Evolutionary conservation across 768 basidiomycete genomes (phyloP), one percentile per base, ranked within the genome.

Genomic region (Symmetrospora coprosmae): DNA sequence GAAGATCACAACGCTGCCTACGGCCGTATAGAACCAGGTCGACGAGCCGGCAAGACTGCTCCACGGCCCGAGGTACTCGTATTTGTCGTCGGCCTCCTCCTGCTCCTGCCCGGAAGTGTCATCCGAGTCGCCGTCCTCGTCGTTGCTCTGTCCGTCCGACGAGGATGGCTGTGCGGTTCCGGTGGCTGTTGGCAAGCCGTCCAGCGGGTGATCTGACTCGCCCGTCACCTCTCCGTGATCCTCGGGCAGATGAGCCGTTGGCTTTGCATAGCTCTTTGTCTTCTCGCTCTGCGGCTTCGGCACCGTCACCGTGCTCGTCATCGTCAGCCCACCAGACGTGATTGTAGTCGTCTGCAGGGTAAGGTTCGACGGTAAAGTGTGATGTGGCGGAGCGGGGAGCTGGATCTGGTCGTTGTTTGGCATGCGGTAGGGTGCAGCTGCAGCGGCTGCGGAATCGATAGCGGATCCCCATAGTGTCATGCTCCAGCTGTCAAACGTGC

Each of bases 391-490:
- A 31, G 63, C 31, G 9, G 63, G 60, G 13, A 62, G 50, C 8
- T 40, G 39, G 16, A 62, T 50, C 27, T 56, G 58, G 30, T 65
- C 62, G 21, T 64, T 61, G 6, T 31, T 11, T 2, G 65, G 62
- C 3, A 70, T 59, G 31, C 47, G 38, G 61, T 67, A 70, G 2
- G 65, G 64, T 64, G 75, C 77, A 17, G 82, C 81, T 65, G 80
- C 78, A 2, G 78, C 70, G 1, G 87, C 74, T n/a, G n/a, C n/a
- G n/a, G n/a, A n/a, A 71, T 97, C 87, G 49, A 86, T 78, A 25
- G 82, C 76, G 31, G 85, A 82, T 19, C 94, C 94, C 87, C 88
- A 99, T 38, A 99, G 78, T 60, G 83, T 81, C 75, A 96, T 82
- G 55, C 82, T 83, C 92, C 91, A 99, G 17, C 86, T 86, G 35